Conservation (phyloP, 202 grass and related monocot species). For the Setaria italica region DNA sequence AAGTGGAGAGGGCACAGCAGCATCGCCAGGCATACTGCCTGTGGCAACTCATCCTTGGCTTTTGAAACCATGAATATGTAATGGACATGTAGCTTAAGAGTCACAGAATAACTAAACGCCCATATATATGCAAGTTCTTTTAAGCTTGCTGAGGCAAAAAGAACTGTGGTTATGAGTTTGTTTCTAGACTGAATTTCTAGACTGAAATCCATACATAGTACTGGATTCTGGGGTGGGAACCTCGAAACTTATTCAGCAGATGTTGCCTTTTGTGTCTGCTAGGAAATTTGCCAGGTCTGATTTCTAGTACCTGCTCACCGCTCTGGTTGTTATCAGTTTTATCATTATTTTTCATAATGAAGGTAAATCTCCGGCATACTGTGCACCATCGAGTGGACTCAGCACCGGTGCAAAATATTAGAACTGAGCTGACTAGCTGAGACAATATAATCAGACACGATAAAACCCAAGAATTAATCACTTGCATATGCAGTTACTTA, state of each 20-base stretch:
- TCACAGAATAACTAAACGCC: slow-evolving; percentile 39
- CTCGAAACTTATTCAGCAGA: neutral
- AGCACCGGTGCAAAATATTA: neutral
- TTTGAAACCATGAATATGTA: slow-evolving; percentile 47
- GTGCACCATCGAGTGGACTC: too few species aligned
- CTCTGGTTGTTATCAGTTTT: neutral
- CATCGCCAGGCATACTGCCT: slow-evolving; percentile 48
- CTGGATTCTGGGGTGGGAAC: neutral
- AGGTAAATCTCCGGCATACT: neutral
- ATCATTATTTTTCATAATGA: neutral
- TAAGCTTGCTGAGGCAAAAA: slow-evolving; percentile 18
- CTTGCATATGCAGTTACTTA: slow-evolving; percentile 1
- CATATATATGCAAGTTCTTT: neutral
- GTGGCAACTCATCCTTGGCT: slow-evolving; percentile 99
- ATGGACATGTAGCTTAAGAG: slow-evolving; percentile 37
- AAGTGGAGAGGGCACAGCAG: slow-evolving; percentile 15
- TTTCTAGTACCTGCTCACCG: neutral
- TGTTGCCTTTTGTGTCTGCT: neutral
- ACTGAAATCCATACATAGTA: slow-evolving; percentile 3
- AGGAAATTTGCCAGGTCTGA: slow-evolving; percentile 18
- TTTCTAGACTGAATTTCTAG: slow-evolving; percentile 1
- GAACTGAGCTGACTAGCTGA: neutral
- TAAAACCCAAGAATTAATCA: slow-evolving; percentile 11
- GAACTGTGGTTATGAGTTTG: slow-evolving; percentile 29
- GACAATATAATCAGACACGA: neutral